These are phyloP conservation scores for Phanerochaete sordida DNA, from an alignment of 768 basidiomycete genomes.

Conservation along the genomic window DNA sequence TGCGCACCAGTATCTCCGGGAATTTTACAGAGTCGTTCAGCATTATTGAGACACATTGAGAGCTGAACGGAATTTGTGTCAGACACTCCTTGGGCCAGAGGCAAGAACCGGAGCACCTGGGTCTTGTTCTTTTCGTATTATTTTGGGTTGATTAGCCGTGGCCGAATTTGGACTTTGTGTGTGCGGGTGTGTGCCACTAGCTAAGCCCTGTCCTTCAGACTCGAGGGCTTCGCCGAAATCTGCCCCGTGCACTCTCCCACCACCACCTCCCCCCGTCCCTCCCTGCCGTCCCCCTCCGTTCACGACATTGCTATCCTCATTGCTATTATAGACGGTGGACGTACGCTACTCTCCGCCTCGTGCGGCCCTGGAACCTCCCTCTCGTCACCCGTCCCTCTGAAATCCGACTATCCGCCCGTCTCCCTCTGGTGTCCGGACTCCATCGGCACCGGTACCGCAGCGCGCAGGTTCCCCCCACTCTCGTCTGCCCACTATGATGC, in stretches of 20 bases:
- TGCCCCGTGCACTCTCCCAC: constrained; percentile 17
- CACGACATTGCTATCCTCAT: constrained; percentile 14
- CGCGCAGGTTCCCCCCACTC: not conserved
- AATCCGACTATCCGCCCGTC: constrained; percentile 1
- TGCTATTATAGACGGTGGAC: constrained; percentile 8
- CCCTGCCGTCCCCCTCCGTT: constrained; percentile 5
- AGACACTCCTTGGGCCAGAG: not conserved
- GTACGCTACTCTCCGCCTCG: constrained; percentile 7
- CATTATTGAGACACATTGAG: not conserved
- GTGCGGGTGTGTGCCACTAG: constrained; percentile 7
- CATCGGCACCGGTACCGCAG: not conserved
- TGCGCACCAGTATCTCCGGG: not conserved
- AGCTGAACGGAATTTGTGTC: not conserved
- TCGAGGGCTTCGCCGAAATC: constrained; percentile 15
- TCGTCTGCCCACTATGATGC: not conserved
- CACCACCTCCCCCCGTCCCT: constrained; percentile 13
- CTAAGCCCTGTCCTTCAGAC: constrained; percentile 14
- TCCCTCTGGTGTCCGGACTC: not conserved
- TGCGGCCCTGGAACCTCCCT: constrained; percentile 5
- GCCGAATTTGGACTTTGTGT: constrained; percentile 11
- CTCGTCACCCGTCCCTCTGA: not conserved
- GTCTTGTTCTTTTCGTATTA: not conserved
- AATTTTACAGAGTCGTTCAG: not conserved
- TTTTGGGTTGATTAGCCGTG: constrained; percentile 1
- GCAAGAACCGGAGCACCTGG: not conserved